phyloP scores from a whole-genome alignment of 345 rosid genomes.

The Chamaenerion angustifolium region DNA sequence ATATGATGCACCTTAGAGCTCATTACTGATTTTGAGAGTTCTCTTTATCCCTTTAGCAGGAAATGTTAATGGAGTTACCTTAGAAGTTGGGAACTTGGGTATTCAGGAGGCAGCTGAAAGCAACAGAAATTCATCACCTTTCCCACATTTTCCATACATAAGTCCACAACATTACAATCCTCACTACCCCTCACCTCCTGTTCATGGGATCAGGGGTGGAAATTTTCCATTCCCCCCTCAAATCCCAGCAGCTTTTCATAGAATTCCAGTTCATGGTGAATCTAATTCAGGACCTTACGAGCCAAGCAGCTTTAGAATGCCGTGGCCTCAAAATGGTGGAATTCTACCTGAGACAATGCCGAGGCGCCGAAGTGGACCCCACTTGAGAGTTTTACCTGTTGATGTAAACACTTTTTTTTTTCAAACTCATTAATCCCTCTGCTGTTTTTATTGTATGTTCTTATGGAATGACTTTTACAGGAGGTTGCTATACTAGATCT shows the following conservation, averaged over 20 bases:
- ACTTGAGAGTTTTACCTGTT: conserved; percentile 35
- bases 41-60: conserved; percentile 11
- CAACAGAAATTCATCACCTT: conserved; percentile 30
- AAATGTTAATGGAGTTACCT: conserved; percentile 28
- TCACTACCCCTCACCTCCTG: conserved; percentile 31
- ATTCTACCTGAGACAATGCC: conserved; percentile 18
- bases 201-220: conserved; percentile 52
- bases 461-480: conserved; percentile 21
- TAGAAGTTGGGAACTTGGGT: conserved; percentile 29
- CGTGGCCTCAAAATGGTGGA: conserved; percentile 27
- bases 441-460: background rate
- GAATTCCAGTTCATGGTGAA: conserved; percentile 30
- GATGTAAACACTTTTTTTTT: conserved; percentile 31
- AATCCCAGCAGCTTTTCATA: conserved; percentile 28
- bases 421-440: background rate
- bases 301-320: conserved; percentile 35
- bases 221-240: conserved; percentile 34
- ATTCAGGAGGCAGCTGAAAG: conserved; percentile 26
- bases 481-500: conserved; percentile 53
- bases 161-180: conserved; percentile 24
- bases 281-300: conserved; percentile 35
- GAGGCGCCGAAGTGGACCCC: conserved; percentile 42
- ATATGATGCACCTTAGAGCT: background rate
- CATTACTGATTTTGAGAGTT: conserved; percentile 1
- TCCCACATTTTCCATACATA: conserved; percentile 24